These are phyloP conservation scores for Lippia alba DNA, from an alignment of 305 asterid genomes.

Conservation along the genomic window DNA sequence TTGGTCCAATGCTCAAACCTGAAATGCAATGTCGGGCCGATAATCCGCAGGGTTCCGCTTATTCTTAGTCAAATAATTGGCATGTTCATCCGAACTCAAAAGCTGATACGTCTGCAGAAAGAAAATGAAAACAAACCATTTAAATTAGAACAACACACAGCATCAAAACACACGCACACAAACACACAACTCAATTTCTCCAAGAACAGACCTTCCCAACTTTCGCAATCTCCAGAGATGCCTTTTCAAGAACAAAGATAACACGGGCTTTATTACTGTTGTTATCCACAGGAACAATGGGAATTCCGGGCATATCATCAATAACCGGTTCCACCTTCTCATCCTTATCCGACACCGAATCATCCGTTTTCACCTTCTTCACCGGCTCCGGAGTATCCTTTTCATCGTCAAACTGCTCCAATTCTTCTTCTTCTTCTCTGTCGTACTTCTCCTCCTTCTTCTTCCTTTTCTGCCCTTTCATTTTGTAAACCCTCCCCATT, in stretches of 20 bases:
- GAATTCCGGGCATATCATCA: constrained; percentile 69
- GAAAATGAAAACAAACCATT: constrained; percentile 26
- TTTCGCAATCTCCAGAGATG: constrained; percentile 91
- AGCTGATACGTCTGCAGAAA: constrained; percentile 70
- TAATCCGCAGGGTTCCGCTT: constrained; percentile 76
- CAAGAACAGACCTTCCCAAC: constrained; percentile 77
- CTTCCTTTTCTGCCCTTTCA: constrained; percentile 86
- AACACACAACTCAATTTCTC: neutral
- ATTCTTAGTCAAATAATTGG: constrained; percentile 59
- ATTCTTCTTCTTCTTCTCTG: constrained; percentile 49
- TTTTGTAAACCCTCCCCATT: constrained; percentile 65
- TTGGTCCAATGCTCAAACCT: constrained; percentile 49
- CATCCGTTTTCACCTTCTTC: constrained; percentile 52
- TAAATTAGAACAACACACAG: neutral
- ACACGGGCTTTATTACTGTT: constrained; percentile 59
- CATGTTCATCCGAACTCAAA: constrained; percentile 84
- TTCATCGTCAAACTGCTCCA: constrained; percentile 43
- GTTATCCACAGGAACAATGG: constrained; percentile 46
- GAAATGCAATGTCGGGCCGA: constrained; percentile 95
- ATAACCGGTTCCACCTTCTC: constrained; percentile 43
- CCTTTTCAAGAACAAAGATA: constrained; percentile 81
- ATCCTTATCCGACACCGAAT: constrained; percentile 36
- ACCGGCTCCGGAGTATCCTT: constrained; percentile 37
- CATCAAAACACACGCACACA: neutral
- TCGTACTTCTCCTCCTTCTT: constrained; percentile 62